Evolutionary conservation across 129 eudicot genomes (phyloP).

Genomic region (Flaveria linearis): DNA sequence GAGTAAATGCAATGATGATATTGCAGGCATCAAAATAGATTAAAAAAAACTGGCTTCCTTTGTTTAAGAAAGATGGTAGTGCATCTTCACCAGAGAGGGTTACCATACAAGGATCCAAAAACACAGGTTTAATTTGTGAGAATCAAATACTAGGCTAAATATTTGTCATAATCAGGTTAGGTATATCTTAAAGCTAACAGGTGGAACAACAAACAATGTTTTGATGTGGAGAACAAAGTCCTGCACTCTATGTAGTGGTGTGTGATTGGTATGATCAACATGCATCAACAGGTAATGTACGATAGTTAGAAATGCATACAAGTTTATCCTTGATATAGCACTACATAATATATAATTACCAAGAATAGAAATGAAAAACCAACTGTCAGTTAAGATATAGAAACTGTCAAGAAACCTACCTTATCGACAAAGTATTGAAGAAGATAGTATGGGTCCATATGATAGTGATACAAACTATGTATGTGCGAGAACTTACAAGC

Average conservation of each 20-base stretch:
- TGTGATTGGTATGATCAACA: constrained; percentile 11
- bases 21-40: constrained; percentile 2
- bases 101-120: constrained; percentile 17
- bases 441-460: constrained; percentile 8
- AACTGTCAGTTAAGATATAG: background rate
- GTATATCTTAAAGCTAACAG: background rate
- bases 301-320: background rate
- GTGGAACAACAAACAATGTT: constrained; percentile 5
- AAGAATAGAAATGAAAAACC: background rate
- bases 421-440: background rate
- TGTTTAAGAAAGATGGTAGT: background rate
- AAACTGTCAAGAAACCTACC: background rate
- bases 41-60: background rate
- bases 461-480: constrained; percentile 1
- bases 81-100: background rate
- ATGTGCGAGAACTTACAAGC: constrained; percentile 8
- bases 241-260: background rate
- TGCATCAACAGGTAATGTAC: background rate
- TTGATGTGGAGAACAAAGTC: constrained; percentile 7
- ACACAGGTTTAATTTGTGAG: background rate
- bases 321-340: background rate
- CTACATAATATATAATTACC: background rate
- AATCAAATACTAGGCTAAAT: background rate
- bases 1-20: background rate
- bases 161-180: background rate